Conservation (phyloP, 2,329 filamentous ascomycete genomes). For the Monilinia polystroma region DNA sequence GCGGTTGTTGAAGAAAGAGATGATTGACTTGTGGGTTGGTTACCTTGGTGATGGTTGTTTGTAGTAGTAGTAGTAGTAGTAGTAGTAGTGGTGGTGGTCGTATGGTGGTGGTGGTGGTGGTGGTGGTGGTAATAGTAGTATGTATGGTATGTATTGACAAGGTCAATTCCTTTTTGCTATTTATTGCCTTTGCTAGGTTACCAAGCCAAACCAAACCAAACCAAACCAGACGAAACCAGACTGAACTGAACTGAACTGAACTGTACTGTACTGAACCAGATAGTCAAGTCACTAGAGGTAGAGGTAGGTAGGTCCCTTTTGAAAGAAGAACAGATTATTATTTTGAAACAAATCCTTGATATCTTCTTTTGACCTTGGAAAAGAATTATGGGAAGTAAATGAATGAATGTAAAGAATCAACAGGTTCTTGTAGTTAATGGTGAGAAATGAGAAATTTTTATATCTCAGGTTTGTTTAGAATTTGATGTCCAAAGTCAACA, state of each 20-base stretch:
- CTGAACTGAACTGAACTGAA: no score
- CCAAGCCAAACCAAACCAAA: neutral
- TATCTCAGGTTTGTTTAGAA: slow-evolving; percentile 10
- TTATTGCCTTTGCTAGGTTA: neutral
- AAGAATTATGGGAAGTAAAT: slow-evolving; percentile 12
- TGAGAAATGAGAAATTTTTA: slow-evolving; percentile 18
- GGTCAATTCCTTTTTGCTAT: neutral
- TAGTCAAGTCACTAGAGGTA: no score
- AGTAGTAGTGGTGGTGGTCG: neutral
- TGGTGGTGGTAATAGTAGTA: neutral
- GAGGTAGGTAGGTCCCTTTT: no score
- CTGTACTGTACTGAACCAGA: no score
- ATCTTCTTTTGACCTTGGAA: neutral
- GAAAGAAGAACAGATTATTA: neutral
- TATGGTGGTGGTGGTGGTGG: neutral
- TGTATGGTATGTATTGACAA: neutral
- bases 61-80: neutral
- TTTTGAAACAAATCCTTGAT: neutral
- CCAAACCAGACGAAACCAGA: neutral
- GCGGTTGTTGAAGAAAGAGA: slow-evolving; percentile 20
- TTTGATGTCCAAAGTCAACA: slow-evolving; percentile 22
- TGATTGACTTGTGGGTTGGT: neutral
- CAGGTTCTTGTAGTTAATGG: neutral
- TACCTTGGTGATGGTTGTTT: neutral
- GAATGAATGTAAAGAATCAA: slow-evolving; percentile 34